Evolutionary conservation across 208 protist species (phyloP).

Genomic region (Wallacemonas rigidus): DNA sequence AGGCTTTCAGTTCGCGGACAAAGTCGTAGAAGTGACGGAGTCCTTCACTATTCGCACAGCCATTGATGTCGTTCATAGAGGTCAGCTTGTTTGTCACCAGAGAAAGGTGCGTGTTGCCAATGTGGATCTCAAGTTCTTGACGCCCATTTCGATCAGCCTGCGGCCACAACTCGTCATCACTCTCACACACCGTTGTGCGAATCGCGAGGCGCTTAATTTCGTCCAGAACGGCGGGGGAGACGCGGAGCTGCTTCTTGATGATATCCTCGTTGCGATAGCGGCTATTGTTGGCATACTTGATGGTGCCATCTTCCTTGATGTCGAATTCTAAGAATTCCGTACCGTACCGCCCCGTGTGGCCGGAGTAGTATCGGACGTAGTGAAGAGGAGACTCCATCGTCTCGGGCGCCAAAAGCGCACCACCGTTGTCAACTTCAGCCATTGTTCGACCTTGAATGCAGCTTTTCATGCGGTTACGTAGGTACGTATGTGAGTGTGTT

Average conservation of each 20-base stretch:
- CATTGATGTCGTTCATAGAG: conserved; percentile 73
- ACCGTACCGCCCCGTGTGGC: conserved; percentile 87
- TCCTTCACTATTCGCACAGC: conserved; percentile 41
- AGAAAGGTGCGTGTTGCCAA: conserved; percentile 88
- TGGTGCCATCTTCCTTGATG: conserved; percentile 69
- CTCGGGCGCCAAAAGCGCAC: conserved; percentile 27
- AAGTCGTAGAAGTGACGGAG: conserved; percentile 82
- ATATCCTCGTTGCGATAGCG: conserved; percentile 90
- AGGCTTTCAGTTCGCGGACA: conserved; percentile 75
- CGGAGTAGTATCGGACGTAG: conserved; percentile 87
- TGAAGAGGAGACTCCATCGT: conserved; percentile 71
- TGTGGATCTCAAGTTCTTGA: conserved; percentile 86
- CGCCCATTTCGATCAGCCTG: conserved; percentile 84
- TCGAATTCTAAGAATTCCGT: conserved; percentile 91
- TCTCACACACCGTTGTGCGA: conserved; percentile 60
- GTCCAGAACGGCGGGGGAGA: conserved; percentile 73
- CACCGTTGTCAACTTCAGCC: conserved; percentile 18
- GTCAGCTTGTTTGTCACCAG: conserved; percentile 89
- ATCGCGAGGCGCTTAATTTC: conserved; percentile 78
- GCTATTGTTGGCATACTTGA: conserved; percentile 91
- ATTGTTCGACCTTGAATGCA: neutral
- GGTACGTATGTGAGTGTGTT: conserved; percentile 5
- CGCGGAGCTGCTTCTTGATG: conserved; percentile 83
- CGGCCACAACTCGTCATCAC: conserved; percentile 84
- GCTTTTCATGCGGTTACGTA: neutral